Conservation (phyloP, 345 rosid species). For the Adansonia digitata region DNA sequence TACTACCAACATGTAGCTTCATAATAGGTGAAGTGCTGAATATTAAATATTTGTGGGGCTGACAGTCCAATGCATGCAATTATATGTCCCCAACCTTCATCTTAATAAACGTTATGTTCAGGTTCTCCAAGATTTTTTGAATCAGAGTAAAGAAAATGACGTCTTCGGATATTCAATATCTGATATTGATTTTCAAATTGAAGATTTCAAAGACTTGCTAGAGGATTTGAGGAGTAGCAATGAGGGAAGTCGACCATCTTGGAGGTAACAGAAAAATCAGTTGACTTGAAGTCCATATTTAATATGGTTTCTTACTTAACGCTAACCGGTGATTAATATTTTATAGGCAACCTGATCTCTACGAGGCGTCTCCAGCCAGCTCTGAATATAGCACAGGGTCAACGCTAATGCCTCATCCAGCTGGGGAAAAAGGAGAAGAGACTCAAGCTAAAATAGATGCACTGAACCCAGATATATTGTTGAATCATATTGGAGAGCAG, state of each 20-base stretch:
- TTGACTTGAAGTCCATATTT: background rate
- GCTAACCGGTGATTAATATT: conserved; percentile 16
- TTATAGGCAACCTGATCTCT: conserved; percentile 71
- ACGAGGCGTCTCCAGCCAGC: conserved; percentile 80
- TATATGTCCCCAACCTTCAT: conserved; percentile 9
- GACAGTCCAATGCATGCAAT: conserved; percentile 1
- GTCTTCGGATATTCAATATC: conserved; percentile 40
- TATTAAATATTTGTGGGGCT: background rate
- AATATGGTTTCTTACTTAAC: conserved; percentile 10
- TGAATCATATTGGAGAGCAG: conserved; percentile 24
- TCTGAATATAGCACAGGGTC: conserved; percentile 92
- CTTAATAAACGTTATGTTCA: conserved; percentile 23
- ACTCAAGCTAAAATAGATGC: conserved; percentile 34
- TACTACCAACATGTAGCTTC: background rate
- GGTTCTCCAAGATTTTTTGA: conserved; percentile 80
- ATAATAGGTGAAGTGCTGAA: background rate
- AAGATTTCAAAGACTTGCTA: conserved; percentile 62
- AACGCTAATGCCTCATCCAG: conserved; percentile 35
- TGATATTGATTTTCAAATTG: conserved; percentile 60
- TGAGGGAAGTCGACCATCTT: conserved; percentile 61
- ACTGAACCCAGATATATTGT: conserved; percentile 29
- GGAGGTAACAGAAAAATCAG: conserved; percentile 54
- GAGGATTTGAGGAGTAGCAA: conserved; percentile 57
- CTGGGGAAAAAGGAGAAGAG: conserved; percentile 43
- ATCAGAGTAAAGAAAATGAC: conserved; percentile 59